phyloP scores from a whole-genome alignment of 306 rosid genomes.

The Neltuma alba region DNA sequence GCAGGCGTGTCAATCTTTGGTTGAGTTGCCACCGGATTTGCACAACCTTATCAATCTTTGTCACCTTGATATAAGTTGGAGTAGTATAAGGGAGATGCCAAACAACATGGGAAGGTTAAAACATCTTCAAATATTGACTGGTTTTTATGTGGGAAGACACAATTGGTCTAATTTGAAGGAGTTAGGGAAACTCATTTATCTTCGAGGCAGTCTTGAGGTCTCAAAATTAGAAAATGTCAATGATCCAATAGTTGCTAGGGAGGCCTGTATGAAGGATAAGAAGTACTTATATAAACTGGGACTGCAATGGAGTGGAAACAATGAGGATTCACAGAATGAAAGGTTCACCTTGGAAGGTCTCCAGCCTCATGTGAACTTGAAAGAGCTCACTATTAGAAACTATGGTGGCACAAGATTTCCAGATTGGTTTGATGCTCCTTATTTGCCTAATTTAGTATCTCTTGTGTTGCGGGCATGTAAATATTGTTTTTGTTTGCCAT shows the following conservation, averaged over 20 bases:
- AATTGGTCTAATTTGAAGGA: neutral
- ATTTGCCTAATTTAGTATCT: neutral
- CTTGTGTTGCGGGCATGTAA: neutral
- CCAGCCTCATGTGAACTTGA: constrained; percentile 13
- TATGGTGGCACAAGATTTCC: neutral
- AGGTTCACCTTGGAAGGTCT: constrained; percentile 4
- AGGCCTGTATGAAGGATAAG: constrained; percentile 24
- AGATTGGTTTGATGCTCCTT: neutral
- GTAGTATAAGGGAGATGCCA: neutral
- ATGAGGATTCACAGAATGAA: neutral
- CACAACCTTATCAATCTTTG: neutral
- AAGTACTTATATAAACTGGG: neutral
- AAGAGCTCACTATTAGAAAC: neutral
- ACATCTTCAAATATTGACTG: neutral
- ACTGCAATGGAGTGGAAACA: neutral
- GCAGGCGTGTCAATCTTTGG: neutral
- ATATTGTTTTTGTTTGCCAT: neutral
- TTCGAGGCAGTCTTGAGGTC: constrained; percentile 20
- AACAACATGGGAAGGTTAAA: neutral
- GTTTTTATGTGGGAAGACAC: neutral
- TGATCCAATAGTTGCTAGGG: neutral
- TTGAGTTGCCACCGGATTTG: neutral
- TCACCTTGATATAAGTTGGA: neutral
- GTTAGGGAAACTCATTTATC: neutral
- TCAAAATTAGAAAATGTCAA: neutral